phyloP scores from a whole-genome alignment of 2,329 filamentous ascomycete species.

The Sporothrix brunneoviolacea region DNA sequence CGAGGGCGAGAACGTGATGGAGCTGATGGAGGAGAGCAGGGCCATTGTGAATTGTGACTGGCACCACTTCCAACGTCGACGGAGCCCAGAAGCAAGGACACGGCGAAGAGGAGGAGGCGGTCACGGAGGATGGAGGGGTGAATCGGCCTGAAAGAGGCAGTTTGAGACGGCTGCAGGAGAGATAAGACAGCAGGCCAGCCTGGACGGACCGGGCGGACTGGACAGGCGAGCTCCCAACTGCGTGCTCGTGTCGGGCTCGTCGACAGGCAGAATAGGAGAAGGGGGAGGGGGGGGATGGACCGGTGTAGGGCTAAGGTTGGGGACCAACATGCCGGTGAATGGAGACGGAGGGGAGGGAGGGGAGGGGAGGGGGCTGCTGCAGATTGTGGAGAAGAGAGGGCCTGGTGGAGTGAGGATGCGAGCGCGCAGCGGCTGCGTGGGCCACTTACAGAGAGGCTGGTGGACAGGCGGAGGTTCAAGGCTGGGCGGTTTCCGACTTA shows the following conservation, averaged over 20 bases:
- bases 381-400: conserved; percentile 10
- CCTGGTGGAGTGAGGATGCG: conserved; percentile 1
- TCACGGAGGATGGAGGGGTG: no score
- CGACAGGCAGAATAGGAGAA: background rate
- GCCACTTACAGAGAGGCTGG: background rate
- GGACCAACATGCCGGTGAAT: background rate
- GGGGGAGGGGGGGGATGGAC: background rate
- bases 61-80: no score
- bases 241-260: background rate
- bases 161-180: background rate
- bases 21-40: no score
- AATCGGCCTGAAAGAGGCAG: background rate
- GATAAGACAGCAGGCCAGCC: background rate
- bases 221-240: background rate
- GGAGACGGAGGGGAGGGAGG: background rate
- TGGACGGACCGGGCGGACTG: no score
- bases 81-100: no score
- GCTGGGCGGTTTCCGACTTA: background rate
- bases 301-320: conserved; percentile 9
- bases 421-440: no score
- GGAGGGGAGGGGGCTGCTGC: background rate
- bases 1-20: conserved; percentile 9
- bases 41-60: no score
- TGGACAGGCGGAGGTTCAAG: background rate
- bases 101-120: no score